Evolutionary conservation across 768 basidiomycete genomes (phyloP).

Genomic region (Leccinum subtestaceum): DNA sequence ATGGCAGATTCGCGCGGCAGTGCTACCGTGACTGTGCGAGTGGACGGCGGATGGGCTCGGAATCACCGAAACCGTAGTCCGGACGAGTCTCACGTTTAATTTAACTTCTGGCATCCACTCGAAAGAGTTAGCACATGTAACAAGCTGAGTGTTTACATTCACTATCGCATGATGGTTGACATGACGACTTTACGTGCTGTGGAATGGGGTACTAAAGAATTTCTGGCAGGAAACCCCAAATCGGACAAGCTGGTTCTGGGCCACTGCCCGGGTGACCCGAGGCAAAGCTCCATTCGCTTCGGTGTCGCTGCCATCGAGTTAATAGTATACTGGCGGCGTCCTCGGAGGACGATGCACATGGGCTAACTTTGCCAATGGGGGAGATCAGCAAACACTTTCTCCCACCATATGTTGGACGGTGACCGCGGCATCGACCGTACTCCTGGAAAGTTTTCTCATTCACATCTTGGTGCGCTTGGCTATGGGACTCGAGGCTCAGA

Average conservation of each 20-base stretch:
- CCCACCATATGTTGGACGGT: background rate
- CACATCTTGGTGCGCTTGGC: background rate
- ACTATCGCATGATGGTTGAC: background rate
- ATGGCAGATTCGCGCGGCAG: background rate
- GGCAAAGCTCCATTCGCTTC: background rate
- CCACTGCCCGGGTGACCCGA: background rate
- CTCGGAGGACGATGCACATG: background rate
- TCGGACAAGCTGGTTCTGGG: too few species aligned
- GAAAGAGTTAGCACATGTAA: background rate
- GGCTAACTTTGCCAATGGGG: background rate
- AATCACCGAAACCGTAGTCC: background rate
- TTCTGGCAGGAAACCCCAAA: background rate
- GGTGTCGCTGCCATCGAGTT: background rate
- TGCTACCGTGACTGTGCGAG: background rate
- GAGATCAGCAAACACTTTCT: background rate
- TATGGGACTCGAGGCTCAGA: background rate
- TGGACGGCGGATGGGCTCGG: background rate
- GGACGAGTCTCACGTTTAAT: background rate
- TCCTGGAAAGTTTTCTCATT: conserved; percentile 2
- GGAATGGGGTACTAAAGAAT: background rate
- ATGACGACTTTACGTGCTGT: background rate
- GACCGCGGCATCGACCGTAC: background rate
- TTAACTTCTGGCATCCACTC: background rate
- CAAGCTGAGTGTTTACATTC: background rate
- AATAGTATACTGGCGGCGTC: background rate